Conservation (phyloP, 371 early-diverging fungal species). For the Saksenaea vasiformis region DNA sequence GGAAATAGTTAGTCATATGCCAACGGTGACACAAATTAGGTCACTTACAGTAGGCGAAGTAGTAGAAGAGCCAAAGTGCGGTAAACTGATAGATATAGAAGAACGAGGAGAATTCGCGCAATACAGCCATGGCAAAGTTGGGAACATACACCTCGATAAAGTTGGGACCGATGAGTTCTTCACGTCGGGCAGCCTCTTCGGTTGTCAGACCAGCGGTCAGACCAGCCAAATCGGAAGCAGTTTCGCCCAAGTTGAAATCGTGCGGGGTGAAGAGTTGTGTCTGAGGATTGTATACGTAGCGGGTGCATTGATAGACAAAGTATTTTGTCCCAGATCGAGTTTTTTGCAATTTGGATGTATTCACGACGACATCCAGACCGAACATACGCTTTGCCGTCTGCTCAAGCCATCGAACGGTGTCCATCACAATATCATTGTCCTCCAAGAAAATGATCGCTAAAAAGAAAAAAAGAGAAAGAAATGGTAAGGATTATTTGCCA, state of each 20-base stretch:
- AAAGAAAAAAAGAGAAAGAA: no score
- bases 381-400: conserved; percentile 22
- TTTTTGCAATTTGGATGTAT: conserved; percentile 38
- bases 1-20: not conserved
- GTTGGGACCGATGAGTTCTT: conserved; percentile 73
- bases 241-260: conserved; percentile 57
- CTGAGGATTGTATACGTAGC: conserved; percentile 64
- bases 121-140: conserved; percentile 50
- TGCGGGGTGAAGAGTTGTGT: conserved; percentile 58
- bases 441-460: conserved; percentile 57
- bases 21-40: not conserved
- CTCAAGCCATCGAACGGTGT: conserved; percentile 27
- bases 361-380: conserved; percentile 44
- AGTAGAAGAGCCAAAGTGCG: conserved; percentile 75
- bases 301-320: conserved; percentile 77
- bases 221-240: conserved; percentile 46
- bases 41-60: conserved; percentile 65
- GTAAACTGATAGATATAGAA: conserved; percentile 83
- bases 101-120: conserved; percentile 69
- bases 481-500: not conserved
- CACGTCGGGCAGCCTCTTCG: conserved; percentile 59
- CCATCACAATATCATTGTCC: conserved; percentile 29
- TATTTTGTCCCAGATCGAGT: conserved; percentile 62
- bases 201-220: conserved; percentile 53
- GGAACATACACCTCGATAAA: conserved; percentile 69